These are phyloP conservation scores for Pseudonitzschia delicatissima DNA, from an alignment of 108 stramenopile genomes.

Conservation along the genomic window DNA sequence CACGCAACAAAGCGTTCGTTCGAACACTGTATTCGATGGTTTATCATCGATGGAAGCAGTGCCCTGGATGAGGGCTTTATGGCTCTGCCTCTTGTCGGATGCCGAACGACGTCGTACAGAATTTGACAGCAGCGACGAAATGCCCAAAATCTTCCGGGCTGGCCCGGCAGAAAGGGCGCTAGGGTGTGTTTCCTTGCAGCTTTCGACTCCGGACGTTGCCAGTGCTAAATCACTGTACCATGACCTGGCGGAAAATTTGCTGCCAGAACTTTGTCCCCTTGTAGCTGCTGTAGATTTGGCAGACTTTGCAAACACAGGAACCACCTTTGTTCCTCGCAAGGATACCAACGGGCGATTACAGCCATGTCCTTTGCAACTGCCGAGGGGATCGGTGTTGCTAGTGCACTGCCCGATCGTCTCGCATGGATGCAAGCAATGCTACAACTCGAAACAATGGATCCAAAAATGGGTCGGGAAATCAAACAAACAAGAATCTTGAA, in stretches of 20 bases:
- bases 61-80: slow-evolving; percentile 9
- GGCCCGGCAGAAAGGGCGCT: slow-evolving; percentile 24
- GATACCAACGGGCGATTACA: slow-evolving; percentile 22
- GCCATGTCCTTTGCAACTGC: slow-evolving; percentile 45
- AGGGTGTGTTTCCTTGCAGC: slow-evolving; percentile 51
- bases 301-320: not conserved
- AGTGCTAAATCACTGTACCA: slow-evolving; percentile 13
- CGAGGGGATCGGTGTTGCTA: slow-evolving; percentile 36
- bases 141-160: not conserved
- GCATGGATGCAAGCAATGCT: slow-evolving; percentile 10
- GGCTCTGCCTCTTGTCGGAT: slow-evolving; percentile 21
- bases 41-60: not conserved
- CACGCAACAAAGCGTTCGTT: too few relatives aligned
- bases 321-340: slow-evolving; percentile 25
- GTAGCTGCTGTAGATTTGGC: slow-evolving; percentile 26
- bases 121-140: not conserved
- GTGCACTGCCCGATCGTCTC: slow-evolving; percentile 28
- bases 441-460: not conserved
- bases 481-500: not conserved
- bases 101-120: slow-evolving; percentile 17
- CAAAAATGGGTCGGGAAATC: not conserved
- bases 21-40: too few relatives aligned
- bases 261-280: slow-evolving; percentile 34
- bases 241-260: slow-evolving; percentile 21
- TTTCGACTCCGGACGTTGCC: slow-evolving; percentile 17